phyloP scores from a whole-genome alignment of 768 basidiomycete species.

The Candolleomyces aberdarensis region DNA sequence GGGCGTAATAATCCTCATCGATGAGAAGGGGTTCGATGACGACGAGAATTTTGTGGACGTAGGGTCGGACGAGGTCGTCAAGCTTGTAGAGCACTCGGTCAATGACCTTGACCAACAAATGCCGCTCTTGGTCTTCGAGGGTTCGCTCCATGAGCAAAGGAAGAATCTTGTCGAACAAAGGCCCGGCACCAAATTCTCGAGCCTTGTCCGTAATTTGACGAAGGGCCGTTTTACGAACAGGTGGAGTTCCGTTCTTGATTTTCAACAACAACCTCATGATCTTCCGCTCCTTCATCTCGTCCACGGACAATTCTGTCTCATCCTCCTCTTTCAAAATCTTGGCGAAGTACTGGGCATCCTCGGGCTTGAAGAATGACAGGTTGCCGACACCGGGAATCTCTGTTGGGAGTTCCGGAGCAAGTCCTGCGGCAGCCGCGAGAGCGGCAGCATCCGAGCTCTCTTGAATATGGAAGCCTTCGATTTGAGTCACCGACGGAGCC shows the following conservation, averaged over 20 bases:
- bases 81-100: slow-evolving; percentile 98
- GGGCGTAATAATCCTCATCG: slow-evolving; percentile 95
- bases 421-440: slow-evolving; percentile 84
- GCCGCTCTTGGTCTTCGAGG: slow-evolving; percentile 97
- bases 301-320: slow-evolving; percentile 87
- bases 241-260: slow-evolving; percentile 99
- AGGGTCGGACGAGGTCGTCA: slow-evolving; percentile 97
- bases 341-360: slow-evolving; percentile 97
- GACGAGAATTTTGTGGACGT: slow-evolving; percentile 99
- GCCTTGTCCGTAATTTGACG: slow-evolving; percentile 99
- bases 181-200: slow-evolving; percentile 96
- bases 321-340: slow-evolving; percentile 96
- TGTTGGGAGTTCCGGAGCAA: slow-evolving; percentile 90
- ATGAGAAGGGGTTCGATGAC: slow-evolving; percentile 99
- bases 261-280: slow-evolving; percentile 97
- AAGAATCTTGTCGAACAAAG: slow-evolving; percentile 97
- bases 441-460: slow-evolving; percentile 91
- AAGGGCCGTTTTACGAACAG: slow-evolving; percentile 95
- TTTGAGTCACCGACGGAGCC: slow-evolving; percentile 51
- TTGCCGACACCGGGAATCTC: slow-evolving; percentile 98
- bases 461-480: slow-evolving; percentile 94
- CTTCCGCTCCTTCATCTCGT: slow-evolving; percentile 99
- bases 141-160: slow-evolving; percentile 98
- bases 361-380: slow-evolving; percentile 96
- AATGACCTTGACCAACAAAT: slow-evolving; percentile 97